Conservation (phyloP, 805 yeast genomes). For the Priceomyces medius region DNA sequence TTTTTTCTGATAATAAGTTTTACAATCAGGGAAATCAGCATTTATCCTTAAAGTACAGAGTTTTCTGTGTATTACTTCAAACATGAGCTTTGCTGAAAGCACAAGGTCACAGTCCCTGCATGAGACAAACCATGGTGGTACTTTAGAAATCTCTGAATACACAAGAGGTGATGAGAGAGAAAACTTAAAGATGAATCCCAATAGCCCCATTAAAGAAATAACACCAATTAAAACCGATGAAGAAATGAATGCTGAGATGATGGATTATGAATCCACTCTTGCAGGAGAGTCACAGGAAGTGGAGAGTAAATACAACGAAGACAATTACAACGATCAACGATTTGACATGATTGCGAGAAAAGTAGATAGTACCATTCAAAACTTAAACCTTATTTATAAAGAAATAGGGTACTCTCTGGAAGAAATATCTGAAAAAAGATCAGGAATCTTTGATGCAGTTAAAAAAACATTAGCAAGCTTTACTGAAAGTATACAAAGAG, state of each 20-base stretch:
- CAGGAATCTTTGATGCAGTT: slow-evolving; percentile 48
- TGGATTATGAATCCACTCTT: slow-evolving; percentile 9
- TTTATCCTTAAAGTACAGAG: background rate
- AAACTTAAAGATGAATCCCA: background rate
- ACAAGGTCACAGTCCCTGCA: slow-evolving; percentile 7
- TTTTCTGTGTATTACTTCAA: background rate
- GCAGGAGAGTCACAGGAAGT: slow-evolving; percentile 6
- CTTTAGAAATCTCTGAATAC: no score
- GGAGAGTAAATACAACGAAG: background rate
- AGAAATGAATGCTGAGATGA: slow-evolving; percentile 5
- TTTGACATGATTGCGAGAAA: slow-evolving; percentile 33
- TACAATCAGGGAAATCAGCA: background rate
- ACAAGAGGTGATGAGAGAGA: background rate
- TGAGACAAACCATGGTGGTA: background rate
- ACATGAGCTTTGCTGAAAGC: slow-evolving; percentile 13
- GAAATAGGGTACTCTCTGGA: slow-evolving; percentile 55
- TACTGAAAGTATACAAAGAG: slow-evolving; percentile 30
- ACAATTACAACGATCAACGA: slow-evolving; percentile 11
- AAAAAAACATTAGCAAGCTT: slow-evolving; percentile 49
- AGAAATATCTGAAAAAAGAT: slow-evolving; percentile 50
- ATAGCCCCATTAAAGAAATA: background rate
- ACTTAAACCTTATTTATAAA: slow-evolving; percentile 47
- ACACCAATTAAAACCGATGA: background rate
- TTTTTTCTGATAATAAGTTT: background rate
- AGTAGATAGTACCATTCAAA: slow-evolving; percentile 36